phyloP scores from a whole-genome alignment of 306 rosid genomes.

The Albizia julibrissin region DNA sequence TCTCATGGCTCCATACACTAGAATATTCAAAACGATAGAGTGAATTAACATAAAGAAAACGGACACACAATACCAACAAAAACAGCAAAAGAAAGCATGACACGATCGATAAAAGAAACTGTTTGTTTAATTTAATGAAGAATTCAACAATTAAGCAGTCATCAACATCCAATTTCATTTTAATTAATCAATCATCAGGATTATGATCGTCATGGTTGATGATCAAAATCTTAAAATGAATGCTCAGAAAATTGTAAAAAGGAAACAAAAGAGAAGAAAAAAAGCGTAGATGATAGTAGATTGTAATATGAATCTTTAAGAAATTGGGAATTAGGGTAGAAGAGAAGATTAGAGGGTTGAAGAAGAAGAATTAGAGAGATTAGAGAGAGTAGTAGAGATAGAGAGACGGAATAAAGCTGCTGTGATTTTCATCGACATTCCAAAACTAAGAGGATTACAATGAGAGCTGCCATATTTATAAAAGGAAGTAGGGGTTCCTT shows the following conservation, averaged over 20 bases:
- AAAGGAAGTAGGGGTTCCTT: no score
- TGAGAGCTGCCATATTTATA: no score
- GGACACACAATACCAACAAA: slow-evolving; percentile 14
- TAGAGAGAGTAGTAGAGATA: no score
- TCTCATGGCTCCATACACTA: slow-evolving; percentile 93
- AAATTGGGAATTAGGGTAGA: no score
- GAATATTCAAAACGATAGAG: slow-evolving; percentile 25
- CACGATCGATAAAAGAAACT: slow-evolving; percentile 1
- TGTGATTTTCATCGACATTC: no score
- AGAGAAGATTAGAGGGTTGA: no score
- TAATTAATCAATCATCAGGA: slow-evolving; percentile 9
- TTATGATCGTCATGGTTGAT: background rate
- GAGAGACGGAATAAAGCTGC: no score
- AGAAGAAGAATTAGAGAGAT: no score
- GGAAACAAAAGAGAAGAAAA: background rate
- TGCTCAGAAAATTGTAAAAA: background rate
- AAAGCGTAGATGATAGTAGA: no score
- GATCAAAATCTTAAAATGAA: slow-evolving; percentile 23
- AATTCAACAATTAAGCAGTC: slow-evolving; percentile 16
- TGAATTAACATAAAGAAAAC: slow-evolving; percentile 32
- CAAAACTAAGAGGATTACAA: no score
- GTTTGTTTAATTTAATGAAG: slow-evolving; percentile 12
- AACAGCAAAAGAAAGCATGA: slow-evolving; percentile 20
- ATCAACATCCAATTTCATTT: slow-evolving; percentile 13
- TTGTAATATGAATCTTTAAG: no score